A percentile compares a stretch with the other conserved stretches of the same genome.
Evolutionary conservation across 2,329 filamentous ascomycete genomes (phyloP).

Genomic region (Calonectria montana): DNA sequence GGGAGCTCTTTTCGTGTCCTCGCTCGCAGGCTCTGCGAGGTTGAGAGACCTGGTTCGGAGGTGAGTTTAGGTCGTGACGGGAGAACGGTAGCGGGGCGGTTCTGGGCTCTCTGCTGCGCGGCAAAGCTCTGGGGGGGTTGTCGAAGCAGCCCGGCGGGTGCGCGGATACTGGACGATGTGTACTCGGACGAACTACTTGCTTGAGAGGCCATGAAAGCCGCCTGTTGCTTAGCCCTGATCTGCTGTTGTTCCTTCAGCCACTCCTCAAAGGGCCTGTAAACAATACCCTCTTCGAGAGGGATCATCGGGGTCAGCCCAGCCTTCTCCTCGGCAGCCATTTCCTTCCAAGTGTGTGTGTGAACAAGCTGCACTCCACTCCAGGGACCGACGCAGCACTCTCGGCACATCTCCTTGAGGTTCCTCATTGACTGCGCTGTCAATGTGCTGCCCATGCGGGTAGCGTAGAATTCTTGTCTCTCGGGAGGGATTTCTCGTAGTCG

Average conservation of each 20-base stretch:
- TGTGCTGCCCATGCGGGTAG: constrained; percentile 57
- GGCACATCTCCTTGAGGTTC: constrained; percentile 68
- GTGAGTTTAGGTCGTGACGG: constrained; percentile 41
- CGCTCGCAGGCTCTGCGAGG: constrained; percentile 46
- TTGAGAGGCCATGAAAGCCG: constrained; percentile 45
- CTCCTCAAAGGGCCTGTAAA: constrained; percentile 74
- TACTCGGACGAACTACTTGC: constrained; percentile 48
- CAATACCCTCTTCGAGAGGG: constrained; percentile 69
- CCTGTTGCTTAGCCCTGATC: constrained; percentile 47
- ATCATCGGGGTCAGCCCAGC: constrained; percentile 72
- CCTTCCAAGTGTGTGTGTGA: constrained; percentile 71
- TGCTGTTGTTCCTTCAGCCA: constrained; percentile 66
- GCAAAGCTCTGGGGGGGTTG: constrained; percentile 74
- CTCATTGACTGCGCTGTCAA: constrained; percentile 59
- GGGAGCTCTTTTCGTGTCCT: constrained; percentile 44
- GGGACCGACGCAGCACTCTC: constrained; percentile 68
- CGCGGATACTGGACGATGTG: constrained; percentile 47
- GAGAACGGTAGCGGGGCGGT: constrained; percentile 52
- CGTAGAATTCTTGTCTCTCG: constrained; percentile 68
- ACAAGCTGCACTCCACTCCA: constrained; percentile 60
- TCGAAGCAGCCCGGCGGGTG: constrained; percentile 58
- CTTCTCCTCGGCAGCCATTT: constrained; percentile 76
- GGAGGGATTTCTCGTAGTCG: constrained; percentile 69
- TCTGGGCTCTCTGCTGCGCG: constrained; percentile 72
- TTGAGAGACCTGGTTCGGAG: constrained; percentile 36